Base-by-base conservation (phyloP, 2,329 filamentous ascomycete species). In the Aspergillus jensenii region DNA sequence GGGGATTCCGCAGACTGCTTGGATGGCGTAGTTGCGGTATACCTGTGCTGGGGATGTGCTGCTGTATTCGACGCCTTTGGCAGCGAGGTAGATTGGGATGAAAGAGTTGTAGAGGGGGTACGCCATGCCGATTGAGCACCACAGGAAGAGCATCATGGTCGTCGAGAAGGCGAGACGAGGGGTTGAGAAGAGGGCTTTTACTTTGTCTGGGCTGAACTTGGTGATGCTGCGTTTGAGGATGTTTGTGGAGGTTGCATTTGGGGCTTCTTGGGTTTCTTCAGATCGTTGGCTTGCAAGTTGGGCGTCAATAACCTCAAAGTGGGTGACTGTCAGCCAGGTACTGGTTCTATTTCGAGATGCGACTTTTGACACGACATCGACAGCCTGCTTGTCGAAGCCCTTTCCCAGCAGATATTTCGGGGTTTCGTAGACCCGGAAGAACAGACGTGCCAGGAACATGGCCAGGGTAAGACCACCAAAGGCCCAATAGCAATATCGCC, bases 61-160 rank as follows among this genome's bases (percentile, higher is more conserved):
- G 4, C 82, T 81, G 33, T 87, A 81, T 2, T 75, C 66, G 1
- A 84, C 84, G 40, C 88, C 88, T 14, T 85, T 83, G 40, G 79
- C 81, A 6, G 72, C 71, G 14, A 91, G 80, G 66, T 91, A 91
- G 1, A 75, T 77, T 0, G 85, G 85, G 2, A 91, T 75, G 70
- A 91, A 92, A 53, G 90, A 88, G 63, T 90, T 89, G 72, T 89
- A 92, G 0, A 92, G 78, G 2, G 0, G 89, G 89, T 65, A 91
- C 91, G 0, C 68, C 71, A 0, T 82, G 0, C 15, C 19, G 11
- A 21, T 14, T 8, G 15, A 21, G 81, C 53, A 85, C 81, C 45
- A 65, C 72, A 19, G 80, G 77, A 3, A 85, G 35, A 37, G 12
- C 12, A 37, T 37, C 12, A 37, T n/a, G 35, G 35, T 37, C 0